Evolutionary conservation across 2,329 filamentous ascomycete species (phyloP).

Genomic region (Aspergillus ustus): DNA sequence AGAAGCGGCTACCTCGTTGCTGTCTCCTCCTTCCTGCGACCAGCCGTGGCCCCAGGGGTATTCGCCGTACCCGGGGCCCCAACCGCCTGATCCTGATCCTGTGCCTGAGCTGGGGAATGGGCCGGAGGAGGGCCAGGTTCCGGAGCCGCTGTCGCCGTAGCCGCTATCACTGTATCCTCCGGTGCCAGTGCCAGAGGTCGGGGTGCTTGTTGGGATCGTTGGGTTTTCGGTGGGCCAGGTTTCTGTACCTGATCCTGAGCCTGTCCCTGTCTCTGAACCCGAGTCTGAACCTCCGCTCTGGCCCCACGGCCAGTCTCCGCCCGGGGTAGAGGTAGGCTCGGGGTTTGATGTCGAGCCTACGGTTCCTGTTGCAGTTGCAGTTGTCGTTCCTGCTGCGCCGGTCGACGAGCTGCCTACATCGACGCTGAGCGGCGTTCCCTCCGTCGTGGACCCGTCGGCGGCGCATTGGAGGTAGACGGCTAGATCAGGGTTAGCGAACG

Average conservation of each 20-base stretch:
- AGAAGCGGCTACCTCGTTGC: too few relatives aligned
- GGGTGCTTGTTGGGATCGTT: neutral
- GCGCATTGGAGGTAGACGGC: conserved; percentile 14
- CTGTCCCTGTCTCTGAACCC: neutral
- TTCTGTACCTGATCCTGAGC: neutral
- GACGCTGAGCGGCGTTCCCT: conserved; percentile 3
- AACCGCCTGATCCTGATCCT: neutral
- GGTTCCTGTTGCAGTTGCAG: neutral
- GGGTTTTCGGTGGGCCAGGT: neutral
- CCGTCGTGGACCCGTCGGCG: conserved; percentile 3
- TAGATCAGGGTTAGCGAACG: neutral
- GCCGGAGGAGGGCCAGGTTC: neutral
- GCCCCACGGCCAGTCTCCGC: neutral
- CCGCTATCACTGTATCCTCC: neutral
- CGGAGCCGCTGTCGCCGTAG: neutral
- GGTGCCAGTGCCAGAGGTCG: too few relatives aligned
- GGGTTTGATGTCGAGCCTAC: neutral
- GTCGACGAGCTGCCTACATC: neutral
- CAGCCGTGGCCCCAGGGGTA: neutral
- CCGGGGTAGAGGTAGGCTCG: neutral
- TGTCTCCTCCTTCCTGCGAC: neutral
- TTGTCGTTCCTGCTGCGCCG: neutral
- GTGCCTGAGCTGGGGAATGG: neutral
- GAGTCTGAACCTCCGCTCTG: neutral
- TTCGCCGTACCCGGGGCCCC: neutral